Evolutionary conservation across 495 filamentous ascomycete species (phyloP), one percentile per base, ranked within the genome.

Genomic region (Aspergillus bridgeri): DNA sequence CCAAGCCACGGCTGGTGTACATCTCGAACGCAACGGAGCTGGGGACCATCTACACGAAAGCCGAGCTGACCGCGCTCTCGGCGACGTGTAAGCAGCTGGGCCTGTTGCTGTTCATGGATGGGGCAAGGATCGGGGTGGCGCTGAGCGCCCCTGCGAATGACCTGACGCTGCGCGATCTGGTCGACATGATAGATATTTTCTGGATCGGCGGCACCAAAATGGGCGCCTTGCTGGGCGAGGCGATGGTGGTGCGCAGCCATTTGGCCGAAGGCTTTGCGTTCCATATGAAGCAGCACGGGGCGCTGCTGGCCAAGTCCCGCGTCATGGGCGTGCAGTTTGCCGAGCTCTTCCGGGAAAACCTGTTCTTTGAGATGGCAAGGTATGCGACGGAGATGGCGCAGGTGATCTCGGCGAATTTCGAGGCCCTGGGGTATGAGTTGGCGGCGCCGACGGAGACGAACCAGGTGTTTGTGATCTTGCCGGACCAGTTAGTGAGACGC

Each of bases 151-250:
- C 58, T 53, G 60, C 55, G 27, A 71, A 71, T 15, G 69, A 75
- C 45, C 57, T 75, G 53, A 70, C 68, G 2, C 64, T 71, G 3
- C 61, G 64, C 4, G 75, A 78, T 49, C 64, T 78, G 21, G 69
- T 74, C 13, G 70, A 77, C 8, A 48, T 69, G 11, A 68, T 66
- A 0, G 74, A 78, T 57, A 74, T 78, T 11, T 78, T 78, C 60
- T 78, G 75, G 75, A 72, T 78, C 27, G 75, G 75, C 13, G 75
- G 75, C 0, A 78, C 75, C 21, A 78, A 78, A 57, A 69, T 69
- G 44, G 75, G 75, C 17, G 74, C 74, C 0, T 51, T 78, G 22
- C 63, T 78, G 43, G 75, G 75, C 7, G 75, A 78, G 52, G 75
- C 73, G 0, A 74, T 78, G 42, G 71, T 78, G 8, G 69, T 78